Evolutionary conservation across 2,329 filamentous ascomycete species (phyloP).

Genomic region (Meredithiella fracta): DNA sequence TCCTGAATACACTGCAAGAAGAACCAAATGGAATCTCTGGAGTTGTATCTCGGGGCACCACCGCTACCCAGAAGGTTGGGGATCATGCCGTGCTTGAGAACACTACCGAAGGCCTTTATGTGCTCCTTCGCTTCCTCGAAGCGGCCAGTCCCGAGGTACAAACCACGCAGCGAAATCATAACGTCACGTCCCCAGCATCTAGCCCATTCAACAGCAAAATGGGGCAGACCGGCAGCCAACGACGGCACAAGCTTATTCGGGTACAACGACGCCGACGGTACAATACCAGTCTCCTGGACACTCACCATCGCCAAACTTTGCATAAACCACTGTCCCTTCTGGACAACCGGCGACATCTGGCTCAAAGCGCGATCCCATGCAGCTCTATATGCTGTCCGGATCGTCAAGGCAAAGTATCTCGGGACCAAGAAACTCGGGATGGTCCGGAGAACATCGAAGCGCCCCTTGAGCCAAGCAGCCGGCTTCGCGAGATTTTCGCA

Average conservation of each 20-base stretch:
- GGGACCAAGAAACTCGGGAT: conserved; percentile 83
- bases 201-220: conserved; percentile 88
- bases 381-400: conserved; percentile 76
- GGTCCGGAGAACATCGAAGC: conserved; percentile 70
- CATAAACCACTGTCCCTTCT: conserved; percentile 71
- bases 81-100: conserved; percentile 96
- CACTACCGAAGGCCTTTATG: conserved; percentile 84
- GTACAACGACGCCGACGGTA: conserved; percentile 82
- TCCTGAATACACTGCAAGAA: conserved; percentile 93
- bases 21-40: conserved; percentile 94
- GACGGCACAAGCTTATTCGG: conserved; percentile 71
- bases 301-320: conserved; percentile 83
- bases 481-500: conserved; percentile 48
- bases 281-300: conserved; percentile 73
- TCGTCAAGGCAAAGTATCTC: conserved; percentile 78
- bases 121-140: conserved; percentile 84
- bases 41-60: conserved; percentile 79
- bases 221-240: conserved; percentile 79
- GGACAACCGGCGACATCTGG: conserved; percentile 62
- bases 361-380: conserved; percentile 63
- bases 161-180: conserved; percentile 82
- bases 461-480: conserved; percentile 62
- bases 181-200: conserved; percentile 95
- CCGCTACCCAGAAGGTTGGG: conserved; percentile 84
- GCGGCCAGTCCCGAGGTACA: conserved; percentile 80